Conservation (phyloP, 805 yeast species). For the Blastobotrys peoriensis region DNA sequence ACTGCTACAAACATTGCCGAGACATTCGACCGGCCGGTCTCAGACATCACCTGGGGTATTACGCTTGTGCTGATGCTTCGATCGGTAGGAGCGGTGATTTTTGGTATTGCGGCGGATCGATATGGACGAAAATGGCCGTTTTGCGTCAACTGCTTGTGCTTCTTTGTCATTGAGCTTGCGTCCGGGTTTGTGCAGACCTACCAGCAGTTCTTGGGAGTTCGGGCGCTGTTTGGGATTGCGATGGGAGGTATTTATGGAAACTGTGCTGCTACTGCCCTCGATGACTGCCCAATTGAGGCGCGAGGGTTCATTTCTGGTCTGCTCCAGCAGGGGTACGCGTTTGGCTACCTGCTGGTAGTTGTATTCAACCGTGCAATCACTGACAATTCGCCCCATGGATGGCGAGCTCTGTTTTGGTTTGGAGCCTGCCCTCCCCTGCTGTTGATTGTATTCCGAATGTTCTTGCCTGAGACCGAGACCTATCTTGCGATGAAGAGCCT, state of each 20-base stretch:
- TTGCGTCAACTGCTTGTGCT: slow-evolving; percentile 44
- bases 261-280: slow-evolving; percentile 60
- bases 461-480: slow-evolving; percentile 55
- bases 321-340: slow-evolving; percentile 75
- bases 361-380: slow-evolving; percentile 57
- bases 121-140: slow-evolving; percentile 68
- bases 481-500: slow-evolving; percentile 34
- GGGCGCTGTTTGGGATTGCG: slow-evolving; percentile 61
- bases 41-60: slow-evolving; percentile 64
- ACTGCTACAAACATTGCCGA: slow-evolving; percentile 47
- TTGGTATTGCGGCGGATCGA: slow-evolving; percentile 56
- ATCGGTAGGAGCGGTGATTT: slow-evolving; percentile 61
- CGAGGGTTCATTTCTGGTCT: slow-evolving; percentile 61
- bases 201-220: slow-evolving; percentile 50
- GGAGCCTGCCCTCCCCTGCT: slow-evolving; percentile 60
- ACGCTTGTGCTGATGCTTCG: slow-evolving; percentile 67
- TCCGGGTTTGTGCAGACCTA: slow-evolving; percentile 60
- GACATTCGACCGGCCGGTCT: slow-evolving; percentile 39
- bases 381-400: slow-evolving; percentile 44
- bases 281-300: slow-evolving; percentile 54
- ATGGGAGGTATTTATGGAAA: slow-evolving; percentile 71
- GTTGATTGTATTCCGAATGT: slow-evolving; percentile 51
- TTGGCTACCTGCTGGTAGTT: slow-evolving; percentile 61
- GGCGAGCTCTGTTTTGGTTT: slow-evolving; percentile 75
- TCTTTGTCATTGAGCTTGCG: slow-evolving; percentile 55